phyloP scores from a whole-genome alignment of 805 yeast species.

The Scheffersomyces coipomensis region DNA sequence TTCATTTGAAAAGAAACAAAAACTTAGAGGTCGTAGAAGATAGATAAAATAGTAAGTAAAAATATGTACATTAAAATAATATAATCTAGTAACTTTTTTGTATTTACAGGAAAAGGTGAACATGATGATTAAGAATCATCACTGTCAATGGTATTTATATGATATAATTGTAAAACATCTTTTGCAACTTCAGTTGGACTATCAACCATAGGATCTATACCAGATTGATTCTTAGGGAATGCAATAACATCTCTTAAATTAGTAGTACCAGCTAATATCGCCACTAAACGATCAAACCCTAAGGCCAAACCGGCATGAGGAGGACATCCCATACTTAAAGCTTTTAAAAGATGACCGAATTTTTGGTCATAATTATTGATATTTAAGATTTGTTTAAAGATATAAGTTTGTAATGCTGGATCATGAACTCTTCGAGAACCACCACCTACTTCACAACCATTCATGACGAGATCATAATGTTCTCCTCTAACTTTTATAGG shows the following conservation, averaged over 20 bases:
- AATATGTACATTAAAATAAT: background rate
- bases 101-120: constrained; percentile 4
- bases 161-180: constrained; percentile 53
- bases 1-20: constrained; percentile 8
- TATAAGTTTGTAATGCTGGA: constrained; percentile 67
- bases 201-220: constrained; percentile 82
- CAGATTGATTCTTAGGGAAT: constrained; percentile 89
- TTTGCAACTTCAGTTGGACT: constrained; percentile 71
- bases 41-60: background rate
- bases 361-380: constrained; percentile 58
- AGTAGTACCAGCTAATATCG: constrained; percentile 75
- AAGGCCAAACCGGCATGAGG: constrained; percentile 98
- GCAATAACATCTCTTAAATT: constrained; percentile 93
- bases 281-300: constrained; percentile 91
- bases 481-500: constrained; percentile 78
- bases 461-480: constrained; percentile 90
- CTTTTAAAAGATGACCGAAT: constrained; percentile 83
- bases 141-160: constrained; percentile 14
- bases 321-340: constrained; percentile 89
- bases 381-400: constrained; percentile 63
- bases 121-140: constrained; percentile 3
- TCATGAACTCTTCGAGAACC: constrained; percentile 96
- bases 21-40: constrained; percentile 16
- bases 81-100: no score
- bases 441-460: constrained; percentile 96